These are phyloP conservation scores for Ophiostoma piceae DNA, from an alignment of 2,329 filamentous ascomycete genomes.

Conservation along the genomic window DNA sequence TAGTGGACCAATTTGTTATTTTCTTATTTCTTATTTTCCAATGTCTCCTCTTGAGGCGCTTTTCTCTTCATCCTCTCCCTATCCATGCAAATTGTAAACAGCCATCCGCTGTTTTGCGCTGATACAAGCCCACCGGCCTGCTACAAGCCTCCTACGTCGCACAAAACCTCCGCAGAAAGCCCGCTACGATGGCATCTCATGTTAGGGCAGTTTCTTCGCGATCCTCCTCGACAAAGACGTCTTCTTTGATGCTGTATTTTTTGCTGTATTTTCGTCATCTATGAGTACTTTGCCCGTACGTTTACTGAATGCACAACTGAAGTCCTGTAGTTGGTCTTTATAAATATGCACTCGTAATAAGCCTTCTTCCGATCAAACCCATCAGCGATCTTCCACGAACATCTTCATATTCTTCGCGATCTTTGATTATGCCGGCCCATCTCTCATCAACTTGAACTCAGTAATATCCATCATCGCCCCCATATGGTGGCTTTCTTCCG, in stretches of 20 bases:
- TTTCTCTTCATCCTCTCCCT: background rate
- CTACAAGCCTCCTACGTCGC: background rate
- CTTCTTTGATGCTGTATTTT: too few relatives aligned
- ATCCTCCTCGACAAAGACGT: background rate
- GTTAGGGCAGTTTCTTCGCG: background rate
- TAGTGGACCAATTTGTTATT: background rate
- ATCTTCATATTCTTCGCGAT: background rate
- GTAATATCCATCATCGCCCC: background rate
- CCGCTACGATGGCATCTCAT: background rate
- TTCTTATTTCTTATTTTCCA: background rate
- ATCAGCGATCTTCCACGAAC: background rate
- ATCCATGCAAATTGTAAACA: background rate
- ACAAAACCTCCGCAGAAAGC: background rate
- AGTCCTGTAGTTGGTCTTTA: too few relatives aligned
- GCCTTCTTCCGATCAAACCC: too few relatives aligned
- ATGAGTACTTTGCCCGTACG: too few relatives aligned
- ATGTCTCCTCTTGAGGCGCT: background rate
- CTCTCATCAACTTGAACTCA: background rate
- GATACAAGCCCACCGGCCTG: background rate
- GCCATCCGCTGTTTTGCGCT: background rate
- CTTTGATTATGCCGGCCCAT: background rate
- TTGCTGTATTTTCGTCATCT: too few relatives aligned
- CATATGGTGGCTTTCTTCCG: background rate
- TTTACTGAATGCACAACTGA: too few relatives aligned
- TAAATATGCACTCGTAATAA: too few relatives aligned